Evolutionary conservation across 208 protist genomes (phyloP), one percentile per base, ranked within the genome.

Genomic region (Leishmania mexicana): DNA sequence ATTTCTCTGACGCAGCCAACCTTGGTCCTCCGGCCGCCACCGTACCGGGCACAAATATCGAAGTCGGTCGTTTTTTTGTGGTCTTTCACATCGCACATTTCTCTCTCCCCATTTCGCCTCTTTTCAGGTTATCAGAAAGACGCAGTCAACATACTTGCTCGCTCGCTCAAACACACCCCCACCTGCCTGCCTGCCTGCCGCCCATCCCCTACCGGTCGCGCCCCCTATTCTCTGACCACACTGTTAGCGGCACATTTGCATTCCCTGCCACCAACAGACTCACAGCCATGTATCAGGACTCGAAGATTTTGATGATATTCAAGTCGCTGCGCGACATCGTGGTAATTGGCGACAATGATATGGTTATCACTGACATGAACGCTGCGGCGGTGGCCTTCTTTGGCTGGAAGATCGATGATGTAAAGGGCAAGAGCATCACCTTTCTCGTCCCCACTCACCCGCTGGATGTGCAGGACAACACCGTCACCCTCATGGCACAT

Each of bases 351-450:
- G 93, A 97, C 79, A 96, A 95, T 80, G 94, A 97, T 76, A 95
- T 97, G 90, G 92, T 97, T 3, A 91, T 97, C 42, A 93, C 90
- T 53, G 94, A 96, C 79, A 96, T 97, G 93, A 97, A 97, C 85
- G 70, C 40, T 4, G 72, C 94, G 11, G 94, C 94, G 0, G 84
- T 80, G 47, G 85, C 88, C 40, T 97, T 97, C 80, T 97, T 96
- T 75, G 94, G 94, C 68, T 96, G 91, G 89, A 81, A 57, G 0
- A 86, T 80, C 3, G 88, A 91, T 11, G 94, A 94, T 64, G 92
- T 97, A 57, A 80, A 84, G 51, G 94, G 94, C 0, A 97, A 97
- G 81, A 97, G 94, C 84, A 96, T 97, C 70, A 96, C 92, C 7
- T 97, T 97, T 76, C 90, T 97, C 11, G 84, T 97, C 35, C 94